Conservation (phyloP, 108 stramenopile genomes). For the Epipyxis sp. region DNA sequence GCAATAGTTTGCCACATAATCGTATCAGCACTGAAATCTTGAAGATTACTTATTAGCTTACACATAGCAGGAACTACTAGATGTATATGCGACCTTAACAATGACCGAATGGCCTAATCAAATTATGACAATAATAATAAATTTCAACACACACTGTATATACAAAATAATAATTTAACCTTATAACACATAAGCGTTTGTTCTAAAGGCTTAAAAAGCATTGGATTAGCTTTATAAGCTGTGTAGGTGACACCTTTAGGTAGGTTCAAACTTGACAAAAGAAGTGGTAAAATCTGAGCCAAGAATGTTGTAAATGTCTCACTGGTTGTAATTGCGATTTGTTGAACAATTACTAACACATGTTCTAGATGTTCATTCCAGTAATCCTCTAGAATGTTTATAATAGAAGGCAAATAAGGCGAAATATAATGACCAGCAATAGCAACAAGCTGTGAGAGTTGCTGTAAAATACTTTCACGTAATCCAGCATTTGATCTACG, state of each 20-base stretch:
- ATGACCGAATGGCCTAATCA: too few species aligned
- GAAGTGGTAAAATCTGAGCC: background rate
- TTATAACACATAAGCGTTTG: background rate
- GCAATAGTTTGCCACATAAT: background rate
- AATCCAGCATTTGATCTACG: conserved; percentile 54
- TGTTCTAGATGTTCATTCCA: conserved; percentile 82
- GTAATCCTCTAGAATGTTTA: conserved; percentile 76
- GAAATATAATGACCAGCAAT: conserved; percentile 79
- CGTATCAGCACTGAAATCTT: background rate
- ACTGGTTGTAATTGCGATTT: background rate
- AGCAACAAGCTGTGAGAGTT: conserved; percentile 73
- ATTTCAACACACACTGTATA: too few species aligned
- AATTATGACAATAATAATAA: too few species aligned
- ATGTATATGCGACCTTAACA: background rate
- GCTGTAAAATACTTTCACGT: conserved; percentile 79
- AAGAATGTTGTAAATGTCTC: background rate
- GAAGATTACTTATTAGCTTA: background rate
- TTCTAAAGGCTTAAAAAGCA: conserved; percentile 1
- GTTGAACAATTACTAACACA: conserved; percentile 69
- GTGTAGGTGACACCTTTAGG: background rate
- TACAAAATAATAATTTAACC: too few species aligned
- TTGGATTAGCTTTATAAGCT: background rate
- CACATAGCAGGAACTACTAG: background rate
- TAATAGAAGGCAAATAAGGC: conserved; percentile 79
- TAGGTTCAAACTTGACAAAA: background rate